These are phyloP conservation scores for Kazachstania viticola DNA, from an alignment of 805 yeast species.

Conservation along the genomic window DNA sequence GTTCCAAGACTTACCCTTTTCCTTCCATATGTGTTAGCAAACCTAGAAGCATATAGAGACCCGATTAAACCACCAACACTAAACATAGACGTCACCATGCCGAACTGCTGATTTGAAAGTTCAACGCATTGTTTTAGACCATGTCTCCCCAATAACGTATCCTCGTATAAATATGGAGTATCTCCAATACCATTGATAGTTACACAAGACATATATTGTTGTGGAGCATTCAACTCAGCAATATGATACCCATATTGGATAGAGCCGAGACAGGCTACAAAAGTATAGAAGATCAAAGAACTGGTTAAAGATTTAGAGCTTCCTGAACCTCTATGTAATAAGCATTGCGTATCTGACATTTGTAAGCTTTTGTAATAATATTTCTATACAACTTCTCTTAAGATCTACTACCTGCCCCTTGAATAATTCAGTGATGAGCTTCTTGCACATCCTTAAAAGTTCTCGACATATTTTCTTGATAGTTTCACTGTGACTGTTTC, in stretches of 20 bases:
- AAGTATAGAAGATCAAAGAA: slow-evolving; percentile 1
- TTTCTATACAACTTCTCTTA: too few relatives aligned
- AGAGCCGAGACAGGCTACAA: slow-evolving; percentile 61
- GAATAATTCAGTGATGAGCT: too few relatives aligned
- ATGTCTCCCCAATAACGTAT: slow-evolving; percentile 10
- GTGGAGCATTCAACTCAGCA: slow-evolving; percentile 91
- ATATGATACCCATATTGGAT: slow-evolving; percentile 90
- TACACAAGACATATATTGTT: slow-evolving; percentile 51
- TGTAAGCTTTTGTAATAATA: too few relatives aligned
- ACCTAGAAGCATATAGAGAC: slow-evolving; percentile 52
- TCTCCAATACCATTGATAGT: slow-evolving; percentile 6
- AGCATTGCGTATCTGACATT: too few relatives aligned
- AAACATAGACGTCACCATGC: slow-evolving; percentile 66
- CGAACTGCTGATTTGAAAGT: slow-evolving; percentile 46
- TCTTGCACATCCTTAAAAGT: too few relatives aligned
- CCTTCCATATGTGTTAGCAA: slow-evolving; percentile 61
- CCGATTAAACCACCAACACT: slow-evolving; percentile 78
- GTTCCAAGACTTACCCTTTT: slow-evolving; percentile 41
- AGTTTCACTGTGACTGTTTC: too few relatives aligned
- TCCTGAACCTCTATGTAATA: too few relatives aligned
- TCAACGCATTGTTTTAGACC: slow-evolving; percentile 39
- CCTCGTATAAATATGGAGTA: slow-evolving; percentile 2
- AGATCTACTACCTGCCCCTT: too few relatives aligned
- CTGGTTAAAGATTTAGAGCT: too few relatives aligned
- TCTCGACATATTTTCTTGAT: too few relatives aligned